phyloP scores from a whole-genome alignment of 768 basidiomycete genomes.

The Coprinopsis marcescibilis region DNA sequence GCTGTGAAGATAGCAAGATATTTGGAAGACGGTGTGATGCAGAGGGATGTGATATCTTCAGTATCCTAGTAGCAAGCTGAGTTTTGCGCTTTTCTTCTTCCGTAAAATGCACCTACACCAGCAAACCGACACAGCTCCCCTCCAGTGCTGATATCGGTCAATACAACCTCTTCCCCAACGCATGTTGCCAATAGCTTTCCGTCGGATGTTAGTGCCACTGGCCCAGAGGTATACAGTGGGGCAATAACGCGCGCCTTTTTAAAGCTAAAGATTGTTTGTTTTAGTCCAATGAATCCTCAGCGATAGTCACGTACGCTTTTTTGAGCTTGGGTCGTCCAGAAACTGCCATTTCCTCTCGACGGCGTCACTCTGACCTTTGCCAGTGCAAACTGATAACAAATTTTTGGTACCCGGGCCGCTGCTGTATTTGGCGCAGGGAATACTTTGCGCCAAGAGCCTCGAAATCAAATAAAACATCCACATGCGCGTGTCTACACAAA shows the following conservation, averaged over 20 bases:
- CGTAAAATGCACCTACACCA: constrained; percentile 52
- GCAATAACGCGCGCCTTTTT: constrained; percentile 67
- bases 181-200: constrained; percentile 80
- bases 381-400: too few species aligned
- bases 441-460: too few species aligned
- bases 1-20: constrained; percentile 78
- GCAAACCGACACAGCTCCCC: constrained; percentile 72
- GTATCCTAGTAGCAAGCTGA: constrained; percentile 53
- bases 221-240: constrained; percentile 86
- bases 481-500: too few species aligned
- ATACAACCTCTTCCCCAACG: constrained; percentile 76
- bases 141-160: constrained; percentile 77
- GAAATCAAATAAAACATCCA: too few species aligned
- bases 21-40: constrained; percentile 68
- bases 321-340: constrained; percentile 44
- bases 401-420: too few species aligned
- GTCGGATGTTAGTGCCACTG: constrained; percentile 73
- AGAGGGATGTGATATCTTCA: constrained; percentile 77
- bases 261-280: constrained; percentile 42
- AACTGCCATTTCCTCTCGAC: constrained; percentile 25
- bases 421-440: too few species aligned
- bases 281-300: neutral
- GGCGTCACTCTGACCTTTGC: too few species aligned
- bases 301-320: constrained; percentile 48
- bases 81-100: constrained; percentile 1